phyloP scores from a whole-genome alignment of 495 filamentous ascomycete species.

The Annulohypoxylon moriforme region DNA sequence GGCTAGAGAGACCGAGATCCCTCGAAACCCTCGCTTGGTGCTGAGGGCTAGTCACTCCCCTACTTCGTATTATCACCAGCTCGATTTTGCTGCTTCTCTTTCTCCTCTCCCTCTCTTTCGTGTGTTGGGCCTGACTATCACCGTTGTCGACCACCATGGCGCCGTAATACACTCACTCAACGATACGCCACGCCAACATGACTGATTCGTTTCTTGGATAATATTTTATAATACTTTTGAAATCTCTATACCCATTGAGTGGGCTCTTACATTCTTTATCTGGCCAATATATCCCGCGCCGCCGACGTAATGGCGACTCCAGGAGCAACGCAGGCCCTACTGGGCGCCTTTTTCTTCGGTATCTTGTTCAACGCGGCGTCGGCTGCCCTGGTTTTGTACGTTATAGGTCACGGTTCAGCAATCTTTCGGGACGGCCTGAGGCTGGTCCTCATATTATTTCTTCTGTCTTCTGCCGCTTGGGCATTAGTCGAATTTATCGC shows the following conservation, averaged over 20 bases:
- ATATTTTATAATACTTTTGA: constrained; percentile 38
- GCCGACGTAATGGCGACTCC: constrained; percentile 58
- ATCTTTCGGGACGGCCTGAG: constrained; percentile 68
- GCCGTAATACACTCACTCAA: constrained; percentile 32
- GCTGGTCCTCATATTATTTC: constrained; percentile 70
- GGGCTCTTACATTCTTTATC: constrained; percentile 58
- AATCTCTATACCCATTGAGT: constrained; percentile 60
- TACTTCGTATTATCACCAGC: constrained; percentile 25
- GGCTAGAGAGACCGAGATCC: constrained; percentile 21
- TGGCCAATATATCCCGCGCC: constrained; percentile 40
- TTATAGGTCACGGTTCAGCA: constrained; percentile 60
- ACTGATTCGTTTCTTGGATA: constrained; percentile 50
- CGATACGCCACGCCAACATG: constrained; percentile 34
- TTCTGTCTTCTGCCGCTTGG: constrained; percentile 63
- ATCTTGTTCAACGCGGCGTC: constrained; percentile 64
- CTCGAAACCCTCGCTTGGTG: constrained; percentile 28
- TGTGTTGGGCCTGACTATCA: constrained; percentile 31
- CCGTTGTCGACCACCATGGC: constrained; percentile 34
- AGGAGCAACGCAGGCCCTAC: constrained; percentile 61
- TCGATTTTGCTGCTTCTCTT: constrained; percentile 10
- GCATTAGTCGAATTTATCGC: constrained; percentile 61
- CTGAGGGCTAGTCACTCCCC: constrained; percentile 23
- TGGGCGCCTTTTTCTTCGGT: constrained; percentile 67
- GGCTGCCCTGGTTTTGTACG: constrained; percentile 62
- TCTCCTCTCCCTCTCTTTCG: constrained; percentile 25